These are phyloP conservation scores for Diaporthe sp. DNA, from an alignment of 2,329 filamentous ascomycete species.

Conservation along the genomic window DNA sequence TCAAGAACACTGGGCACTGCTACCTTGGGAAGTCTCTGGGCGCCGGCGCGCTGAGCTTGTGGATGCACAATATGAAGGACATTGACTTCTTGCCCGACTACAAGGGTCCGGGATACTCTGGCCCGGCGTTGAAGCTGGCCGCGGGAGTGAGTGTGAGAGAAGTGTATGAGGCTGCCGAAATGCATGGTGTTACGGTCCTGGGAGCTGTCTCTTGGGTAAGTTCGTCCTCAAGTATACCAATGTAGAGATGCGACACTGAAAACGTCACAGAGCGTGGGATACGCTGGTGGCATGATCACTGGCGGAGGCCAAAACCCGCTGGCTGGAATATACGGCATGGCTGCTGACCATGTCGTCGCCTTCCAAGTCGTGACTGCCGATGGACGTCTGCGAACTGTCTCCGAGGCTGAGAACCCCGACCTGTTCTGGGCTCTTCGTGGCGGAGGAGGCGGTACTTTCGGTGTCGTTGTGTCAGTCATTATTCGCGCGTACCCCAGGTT, in stretches of 20 bases:
- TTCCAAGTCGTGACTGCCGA: constrained; percentile 63
- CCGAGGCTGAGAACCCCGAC: constrained; percentile 56
- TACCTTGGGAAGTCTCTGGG: constrained; percentile 60
- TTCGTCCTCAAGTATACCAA: no score
- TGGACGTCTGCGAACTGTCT: constrained; percentile 57
- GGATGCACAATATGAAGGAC: constrained; percentile 66
- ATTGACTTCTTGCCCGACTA: constrained; percentile 54
- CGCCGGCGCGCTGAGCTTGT: constrained; percentile 56
- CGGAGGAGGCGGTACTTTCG: constrained; percentile 56
- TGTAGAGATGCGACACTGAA: not conserved
- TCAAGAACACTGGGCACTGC: constrained; percentile 69
- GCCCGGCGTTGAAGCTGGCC: constrained; percentile 61
- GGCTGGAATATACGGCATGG: constrained; percentile 63
- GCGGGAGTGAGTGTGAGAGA: constrained; percentile 63
- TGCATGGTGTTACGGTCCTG: constrained; percentile 58
- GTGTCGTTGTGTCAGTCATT: constrained; percentile 48
- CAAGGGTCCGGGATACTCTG: constrained; percentile 53
- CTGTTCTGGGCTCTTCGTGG: constrained; percentile 65
- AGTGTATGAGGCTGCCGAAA: constrained; percentile 55
- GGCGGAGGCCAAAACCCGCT: constrained; percentile 68
- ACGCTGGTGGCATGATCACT: constrained; percentile 60
- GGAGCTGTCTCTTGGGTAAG: constrained; percentile 58
- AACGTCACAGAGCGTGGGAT: constrained; percentile 60
- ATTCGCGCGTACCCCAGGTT: constrained; percentile 42
- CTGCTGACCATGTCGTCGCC: constrained; percentile 62